A percentile compares a stretch with the other conserved stretches of the same genome.
Evolutionary conservation across 1,139 yeast species (phyloP).

Genomic region (Meyerozyma athensensis): DNA sequence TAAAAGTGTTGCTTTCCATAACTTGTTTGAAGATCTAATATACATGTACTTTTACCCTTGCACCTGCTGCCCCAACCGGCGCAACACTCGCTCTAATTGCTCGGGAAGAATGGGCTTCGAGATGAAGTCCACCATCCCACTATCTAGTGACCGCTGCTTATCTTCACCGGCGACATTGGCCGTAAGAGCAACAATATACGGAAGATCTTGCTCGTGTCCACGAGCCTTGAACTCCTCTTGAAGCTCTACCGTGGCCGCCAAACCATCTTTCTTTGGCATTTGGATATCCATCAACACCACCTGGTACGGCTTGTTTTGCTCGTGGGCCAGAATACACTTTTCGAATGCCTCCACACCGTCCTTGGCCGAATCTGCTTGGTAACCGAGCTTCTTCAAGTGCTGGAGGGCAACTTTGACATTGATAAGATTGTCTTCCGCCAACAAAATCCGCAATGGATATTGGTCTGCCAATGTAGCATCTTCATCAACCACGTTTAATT

Average conservation of each 20-base stretch:
- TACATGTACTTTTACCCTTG: not conserved
- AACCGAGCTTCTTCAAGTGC: slow-evolving; percentile 50
- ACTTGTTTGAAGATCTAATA: not conserved
- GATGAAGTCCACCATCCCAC: slow-evolving; percentile 54
- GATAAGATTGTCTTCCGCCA: slow-evolving; percentile 52
- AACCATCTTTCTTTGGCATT: slow-evolving; percentile 52
- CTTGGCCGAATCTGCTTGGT: slow-evolving; percentile 51
- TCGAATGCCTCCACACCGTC: slow-evolving; percentile 50
- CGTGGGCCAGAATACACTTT: slow-evolving; percentile 26
- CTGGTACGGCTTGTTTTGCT: slow-evolving; percentile 38
- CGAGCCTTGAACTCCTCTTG: slow-evolving; percentile 19
- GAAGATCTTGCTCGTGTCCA: slow-evolving; percentile 26
- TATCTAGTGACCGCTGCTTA: slow-evolving; percentile 39
- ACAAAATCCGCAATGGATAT: slow-evolving; percentile 41
- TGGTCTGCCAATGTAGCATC: slow-evolving; percentile 17
- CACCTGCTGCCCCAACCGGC: slow-evolving; percentile 17
- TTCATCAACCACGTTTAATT: not conserved
- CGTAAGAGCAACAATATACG: slow-evolving; percentile 48
- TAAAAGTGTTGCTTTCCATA: slow-evolving; percentile 1
- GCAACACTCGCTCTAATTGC: slow-evolving; percentile 34
- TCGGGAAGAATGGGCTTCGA: slow-evolving; percentile 53
- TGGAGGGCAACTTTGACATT: slow-evolving; percentile 49
- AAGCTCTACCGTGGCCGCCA: slow-evolving; percentile 40
- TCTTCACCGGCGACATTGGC: slow-evolving; percentile 59
- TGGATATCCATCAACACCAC: slow-evolving; percentile 52